Percentiles rank a stretch among this genome's conserved stretches.
phyloP scores from a whole-genome alignment of 768 basidiomycete genomes.

The Fomitopsis pulvina region DNA sequence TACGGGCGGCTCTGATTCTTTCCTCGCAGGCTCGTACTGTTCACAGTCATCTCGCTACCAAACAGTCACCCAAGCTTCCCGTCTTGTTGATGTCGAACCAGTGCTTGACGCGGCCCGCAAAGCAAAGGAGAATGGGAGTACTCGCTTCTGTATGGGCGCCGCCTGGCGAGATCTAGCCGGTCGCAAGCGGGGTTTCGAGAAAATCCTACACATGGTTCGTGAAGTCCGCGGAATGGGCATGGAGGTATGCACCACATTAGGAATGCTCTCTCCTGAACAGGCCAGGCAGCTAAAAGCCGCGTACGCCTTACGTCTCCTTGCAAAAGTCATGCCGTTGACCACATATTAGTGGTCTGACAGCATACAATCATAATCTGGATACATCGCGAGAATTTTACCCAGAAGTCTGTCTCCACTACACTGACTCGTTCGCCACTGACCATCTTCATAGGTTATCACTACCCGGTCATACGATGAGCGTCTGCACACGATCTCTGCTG shows the following conservation, averaged over 20 bases:
- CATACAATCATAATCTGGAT: slow-evolving; percentile 98
- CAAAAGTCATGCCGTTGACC: neutral
- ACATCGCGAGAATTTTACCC: slow-evolving; percentile 97
- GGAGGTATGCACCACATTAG: slow-evolving; percentile 99
- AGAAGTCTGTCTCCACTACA: slow-evolving; percentile 40
- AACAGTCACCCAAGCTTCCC: slow-evolving; percentile 83
- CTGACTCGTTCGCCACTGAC: neutral
- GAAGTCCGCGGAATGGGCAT: slow-evolving; percentile 93
- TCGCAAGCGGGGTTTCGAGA: slow-evolving; percentile 88
- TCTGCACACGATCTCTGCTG: slow-evolving; percentile 81
- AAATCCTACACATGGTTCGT: slow-evolving; percentile 87
- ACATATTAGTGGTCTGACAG: slow-evolving; percentile 71
- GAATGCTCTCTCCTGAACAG: slow-evolving; percentile 94
- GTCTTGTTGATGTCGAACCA: slow-evolving; percentile 82
- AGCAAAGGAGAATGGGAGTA: slow-evolving; percentile 95
- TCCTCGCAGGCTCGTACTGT: slow-evolving; percentile 79
- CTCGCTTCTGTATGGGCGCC: slow-evolving; percentile 98
- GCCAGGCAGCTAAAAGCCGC: slow-evolving; percentile 90
- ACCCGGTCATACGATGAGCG: slow-evolving; percentile 93
- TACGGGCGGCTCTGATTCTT: slow-evolving; percentile 2
- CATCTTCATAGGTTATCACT: slow-evolving; percentile 75
- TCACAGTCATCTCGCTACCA: slow-evolving; percentile 94
- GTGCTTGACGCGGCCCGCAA: slow-evolving; percentile 89
- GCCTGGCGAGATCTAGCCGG: slow-evolving; percentile 96
- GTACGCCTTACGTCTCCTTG: slow-evolving; percentile 52